Evolutionary conservation across 2,329 filamentous ascomycete species (phyloP).

Genomic region (Cladophialophora bantiana): DNA sequence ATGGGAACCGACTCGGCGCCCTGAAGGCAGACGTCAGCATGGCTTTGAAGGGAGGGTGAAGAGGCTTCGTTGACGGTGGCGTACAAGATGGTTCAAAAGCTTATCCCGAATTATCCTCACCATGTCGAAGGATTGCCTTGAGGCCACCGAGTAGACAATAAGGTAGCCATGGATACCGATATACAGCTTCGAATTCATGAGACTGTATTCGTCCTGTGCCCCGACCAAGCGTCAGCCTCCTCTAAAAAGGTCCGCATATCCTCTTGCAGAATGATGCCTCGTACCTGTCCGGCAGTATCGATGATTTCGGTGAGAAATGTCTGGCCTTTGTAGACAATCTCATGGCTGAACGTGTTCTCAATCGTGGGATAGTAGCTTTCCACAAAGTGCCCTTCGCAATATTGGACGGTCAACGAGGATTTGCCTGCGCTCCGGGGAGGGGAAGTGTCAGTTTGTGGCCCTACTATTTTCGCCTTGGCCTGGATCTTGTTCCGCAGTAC

Average conservation of each 20-base stretch:
- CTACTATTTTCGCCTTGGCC: background rate
- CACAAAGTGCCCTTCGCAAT: constrained; percentile 97
- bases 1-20: constrained; percentile 92
- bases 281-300: constrained; percentile 91
- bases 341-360: constrained; percentile 97
- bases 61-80: constrained; percentile 4
- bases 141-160: constrained; percentile 97
- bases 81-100: constrained; percentile 91
- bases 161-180: constrained; percentile 99
- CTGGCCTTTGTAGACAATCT: constrained; percentile 89
- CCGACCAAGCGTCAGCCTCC: constrained; percentile 9
- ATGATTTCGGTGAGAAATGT: constrained; percentile 97
- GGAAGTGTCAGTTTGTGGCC: constrained; percentile 11
- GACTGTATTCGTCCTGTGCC: constrained; percentile 91
- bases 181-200: constrained; percentile 94
- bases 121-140: constrained; percentile 96
- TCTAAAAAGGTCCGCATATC: background rate
- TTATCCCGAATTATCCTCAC: constrained; percentile 94
- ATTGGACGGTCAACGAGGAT: constrained; percentile 94
- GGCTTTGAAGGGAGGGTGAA: constrained; percentile 2
- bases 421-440: constrained; percentile 69
- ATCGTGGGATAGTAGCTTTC: constrained; percentile 99
- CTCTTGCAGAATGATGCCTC: constrained; percentile 36
- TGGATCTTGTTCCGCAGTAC: background rate
- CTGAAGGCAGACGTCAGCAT: constrained; percentile 53